Percentiles rank a stretch among this genome's conserved stretches.
phyloP scores from a whole-genome alignment of 2,329 filamentous ascomycete genomes.

The Clonostachys sp. region DNA sequence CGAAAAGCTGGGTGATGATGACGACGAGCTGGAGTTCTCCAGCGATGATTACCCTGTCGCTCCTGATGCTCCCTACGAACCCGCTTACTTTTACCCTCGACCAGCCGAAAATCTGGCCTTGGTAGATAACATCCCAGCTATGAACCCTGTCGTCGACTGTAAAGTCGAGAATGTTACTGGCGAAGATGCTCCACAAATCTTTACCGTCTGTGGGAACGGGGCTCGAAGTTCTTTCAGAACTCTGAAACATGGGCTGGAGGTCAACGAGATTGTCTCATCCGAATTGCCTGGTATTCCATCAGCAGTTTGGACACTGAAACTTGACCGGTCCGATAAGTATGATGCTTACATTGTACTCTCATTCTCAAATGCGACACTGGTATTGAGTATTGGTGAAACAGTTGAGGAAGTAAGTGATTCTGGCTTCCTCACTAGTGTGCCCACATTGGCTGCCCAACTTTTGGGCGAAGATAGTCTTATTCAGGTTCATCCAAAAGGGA shows the following conservation, averaged over 20 bases:
- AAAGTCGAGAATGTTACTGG: slow-evolving; percentile 87
- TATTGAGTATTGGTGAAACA: slow-evolving; percentile 92
- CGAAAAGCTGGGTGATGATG: slow-evolving; percentile 92
- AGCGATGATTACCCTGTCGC: slow-evolving; percentile 82
- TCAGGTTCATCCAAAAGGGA: slow-evolving; percentile 94
- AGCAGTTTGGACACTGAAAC: slow-evolving; percentile 92
- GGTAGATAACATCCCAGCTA: slow-evolving; percentile 78
- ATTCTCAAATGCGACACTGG: slow-evolving; percentile 83
- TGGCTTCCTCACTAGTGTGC: slow-evolving; percentile 82
- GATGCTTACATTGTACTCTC: slow-evolving; percentile 96
- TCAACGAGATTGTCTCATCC: slow-evolving; percentile 93
- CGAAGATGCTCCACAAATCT: slow-evolving; percentile 95
- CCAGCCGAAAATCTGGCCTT: slow-evolving; percentile 76
- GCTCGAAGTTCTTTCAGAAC: slow-evolving; percentile 87
- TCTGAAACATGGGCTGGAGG: slow-evolving; percentile 86
- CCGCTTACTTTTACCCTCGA: slow-evolving; percentile 82
- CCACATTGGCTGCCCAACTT: slow-evolving; percentile 88
- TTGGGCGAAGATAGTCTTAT: slow-evolving; percentile 90
- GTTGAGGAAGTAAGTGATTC: slow-evolving; percentile 95
- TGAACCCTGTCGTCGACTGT: slow-evolving; percentile 89
- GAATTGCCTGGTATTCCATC: slow-evolving; percentile 84
- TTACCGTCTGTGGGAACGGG: slow-evolving; percentile 83
- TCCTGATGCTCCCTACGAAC: slow-evolving; percentile 64
- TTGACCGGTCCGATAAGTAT: slow-evolving; percentile 74
- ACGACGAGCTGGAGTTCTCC: slow-evolving; percentile 79